phyloP scores from a whole-genome alignment of 345 rosid species.

The Arabidopsis thaliana region DNA sequence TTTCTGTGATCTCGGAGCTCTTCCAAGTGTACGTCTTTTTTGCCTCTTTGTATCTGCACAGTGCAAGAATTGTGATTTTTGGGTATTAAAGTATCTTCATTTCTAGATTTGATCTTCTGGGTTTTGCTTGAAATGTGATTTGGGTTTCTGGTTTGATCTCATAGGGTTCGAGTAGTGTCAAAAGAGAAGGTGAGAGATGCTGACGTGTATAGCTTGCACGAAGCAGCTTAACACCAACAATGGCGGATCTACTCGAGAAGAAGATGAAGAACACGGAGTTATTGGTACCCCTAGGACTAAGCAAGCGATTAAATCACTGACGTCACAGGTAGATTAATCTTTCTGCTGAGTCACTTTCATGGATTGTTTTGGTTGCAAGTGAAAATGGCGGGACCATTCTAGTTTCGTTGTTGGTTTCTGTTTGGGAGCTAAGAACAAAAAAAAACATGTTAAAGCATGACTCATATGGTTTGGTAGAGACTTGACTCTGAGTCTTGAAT shows the following conservation, averaged over 20 bases:
- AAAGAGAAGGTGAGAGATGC: conserved; percentile 52
- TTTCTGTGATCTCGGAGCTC: not conserved
- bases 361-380: conserved; percentile 27
- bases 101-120: conserved; percentile 6
- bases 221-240: conserved; percentile 60
- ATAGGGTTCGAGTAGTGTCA: conserved; percentile 1
- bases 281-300: conserved; percentile 72
- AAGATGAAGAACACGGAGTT: conserved; percentile 57
- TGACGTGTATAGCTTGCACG: conserved; percentile 92
- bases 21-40: not conserved
- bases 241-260: conserved; percentile 61
- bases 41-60: not conserved
- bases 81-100: not conserved
- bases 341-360: conserved; percentile 13
- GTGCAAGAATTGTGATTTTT: not conserved
- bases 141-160: conserved; percentile 17
- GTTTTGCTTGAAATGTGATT: conserved; percentile 17
- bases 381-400: conserved; percentile 24
- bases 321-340: conserved; percentile 67
- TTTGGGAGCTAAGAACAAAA: not conserved
- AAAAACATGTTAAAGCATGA: not conserved
- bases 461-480: conserved; percentile 7
- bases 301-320: conserved; percentile 76
- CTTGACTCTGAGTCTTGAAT: not conserved
- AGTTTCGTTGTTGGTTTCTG: no score